A percentile compares a stretch with the other conserved stretches of the same genome.
Evolutionary conservation across 2,329 filamentous ascomycete species (phyloP).

Genomic region (Paramyrothecium sp.): DNA sequence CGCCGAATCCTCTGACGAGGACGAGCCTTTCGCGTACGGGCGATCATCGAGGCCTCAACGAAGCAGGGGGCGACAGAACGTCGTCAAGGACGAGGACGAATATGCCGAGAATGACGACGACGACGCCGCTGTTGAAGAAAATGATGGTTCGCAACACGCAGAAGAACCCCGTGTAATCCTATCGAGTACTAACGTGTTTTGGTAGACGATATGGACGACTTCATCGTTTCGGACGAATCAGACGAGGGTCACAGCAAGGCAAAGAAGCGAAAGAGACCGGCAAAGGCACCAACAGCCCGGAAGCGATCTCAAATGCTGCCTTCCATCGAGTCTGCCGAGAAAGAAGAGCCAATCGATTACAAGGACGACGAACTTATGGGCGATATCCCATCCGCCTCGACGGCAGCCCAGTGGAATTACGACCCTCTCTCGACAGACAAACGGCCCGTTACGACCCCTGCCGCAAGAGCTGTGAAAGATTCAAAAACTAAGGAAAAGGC

Average conservation of each 20-base stretch:
- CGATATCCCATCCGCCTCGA: conserved; percentile 62
- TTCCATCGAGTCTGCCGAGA: conserved; percentile 11
- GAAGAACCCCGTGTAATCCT: not conserved
- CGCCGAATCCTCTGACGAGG: conserved; percentile 79
- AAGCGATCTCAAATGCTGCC: conserved; percentile 62
- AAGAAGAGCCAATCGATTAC: conserved; percentile 41
- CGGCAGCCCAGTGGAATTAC: conserved; percentile 78
- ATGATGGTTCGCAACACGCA: conserved; percentile 42
- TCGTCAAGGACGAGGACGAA: conserved; percentile 67
- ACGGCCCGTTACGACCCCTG: conserved; percentile 30
- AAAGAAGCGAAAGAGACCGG: conserved; percentile 74
- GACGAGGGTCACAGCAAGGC: conserved; percentile 60
- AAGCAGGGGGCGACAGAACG: conserved; percentile 48
- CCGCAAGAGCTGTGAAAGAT: conserved; percentile 23
- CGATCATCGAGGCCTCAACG: conserved; percentile 36
- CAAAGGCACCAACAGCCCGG: conserved; percentile 50
- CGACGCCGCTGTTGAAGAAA: conserved; percentile 58
- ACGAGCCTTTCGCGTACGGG: conserved; percentile 63
- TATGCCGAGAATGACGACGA: conserved; percentile 69
- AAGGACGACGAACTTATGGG: conserved; percentile 56
- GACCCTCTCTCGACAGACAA: conserved; percentile 46
- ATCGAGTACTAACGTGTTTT: conserved; percentile 4
- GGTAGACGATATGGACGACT: conserved; percentile 75
- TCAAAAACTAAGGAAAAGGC: conserved; percentile 62
- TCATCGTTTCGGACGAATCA: conserved; percentile 83